phyloP scores from a whole-genome alignment of 2,329 filamentous ascomycete genomes.

The Ophiocordyceps camponoti-saundersi region DNA sequence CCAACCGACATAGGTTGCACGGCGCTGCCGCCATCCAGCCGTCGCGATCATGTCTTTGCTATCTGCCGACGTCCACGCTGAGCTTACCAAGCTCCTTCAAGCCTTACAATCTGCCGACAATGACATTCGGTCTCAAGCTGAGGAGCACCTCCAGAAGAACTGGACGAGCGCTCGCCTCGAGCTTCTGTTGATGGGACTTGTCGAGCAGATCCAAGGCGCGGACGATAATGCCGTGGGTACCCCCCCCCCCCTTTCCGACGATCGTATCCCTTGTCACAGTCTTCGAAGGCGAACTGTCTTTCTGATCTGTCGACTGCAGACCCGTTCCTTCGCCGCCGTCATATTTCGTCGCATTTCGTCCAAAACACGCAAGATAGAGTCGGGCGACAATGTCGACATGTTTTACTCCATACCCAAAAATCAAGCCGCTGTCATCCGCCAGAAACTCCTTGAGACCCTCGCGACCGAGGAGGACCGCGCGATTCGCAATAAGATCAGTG shows the following conservation, averaged over 20 bases:
- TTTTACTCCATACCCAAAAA: conserved; percentile 65
- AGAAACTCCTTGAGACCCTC: conserved; percentile 67
- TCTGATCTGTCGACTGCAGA: conserved; percentile 22
- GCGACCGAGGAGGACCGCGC: conserved; percentile 53
- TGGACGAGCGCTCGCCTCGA: conserved; percentile 75
- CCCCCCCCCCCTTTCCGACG: not conserved
- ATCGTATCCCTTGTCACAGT: not conserved
- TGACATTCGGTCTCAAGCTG: conserved; percentile 63
- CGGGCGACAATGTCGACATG: conserved; percentile 60
- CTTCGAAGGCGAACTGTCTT: not conserved
- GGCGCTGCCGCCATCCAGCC: conserved; percentile 8
- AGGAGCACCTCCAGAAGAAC: conserved; percentile 78
- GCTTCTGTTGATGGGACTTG: conserved; percentile 80
- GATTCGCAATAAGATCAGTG: conserved; percentile 88
- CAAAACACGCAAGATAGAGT: conserved; percentile 63
- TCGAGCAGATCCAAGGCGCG: conserved; percentile 75
- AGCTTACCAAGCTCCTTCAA: conserved; percentile 72
- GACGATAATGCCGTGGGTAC: conserved; percentile 50
- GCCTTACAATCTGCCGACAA: conserved; percentile 87
- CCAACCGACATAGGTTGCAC: conserved; percentile 6
- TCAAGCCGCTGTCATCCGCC: conserved; percentile 61
- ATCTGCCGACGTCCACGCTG: conserved; percentile 65
- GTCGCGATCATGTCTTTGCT: conserved; percentile 55
- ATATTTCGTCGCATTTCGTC: conserved; percentile 88
- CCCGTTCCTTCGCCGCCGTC: conserved; percentile 79